phyloP scores from a whole-genome alignment of 225 moss, liverwort and hornwort species.

The Pleurozium schreberi region DNA sequence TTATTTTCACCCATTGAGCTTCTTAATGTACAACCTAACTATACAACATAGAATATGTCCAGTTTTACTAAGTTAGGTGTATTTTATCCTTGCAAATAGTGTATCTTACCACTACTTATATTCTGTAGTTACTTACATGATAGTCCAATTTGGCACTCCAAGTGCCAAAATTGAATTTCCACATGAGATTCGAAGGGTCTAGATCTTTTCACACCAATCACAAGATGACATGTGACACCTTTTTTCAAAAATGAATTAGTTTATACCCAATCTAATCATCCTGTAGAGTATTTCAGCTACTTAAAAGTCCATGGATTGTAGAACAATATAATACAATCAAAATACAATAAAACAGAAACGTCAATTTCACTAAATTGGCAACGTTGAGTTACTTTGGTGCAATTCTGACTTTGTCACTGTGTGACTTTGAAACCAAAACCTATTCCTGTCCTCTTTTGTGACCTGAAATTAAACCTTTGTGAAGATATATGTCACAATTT shows the following conservation, averaged over 20 bases:
- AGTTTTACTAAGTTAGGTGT: no score
- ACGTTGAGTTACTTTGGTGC: no score
- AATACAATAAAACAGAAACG: no score
- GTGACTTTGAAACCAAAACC: not conserved
- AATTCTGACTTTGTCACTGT: no score
- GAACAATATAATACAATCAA: not conserved
- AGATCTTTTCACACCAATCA: not conserved
- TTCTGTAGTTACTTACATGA: rapidly evolving
- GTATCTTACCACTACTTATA: not conserved
- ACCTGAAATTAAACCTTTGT: no score
- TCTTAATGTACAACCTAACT: not conserved
- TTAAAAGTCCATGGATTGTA: not conserved
- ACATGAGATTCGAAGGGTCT: rapidly evolving
- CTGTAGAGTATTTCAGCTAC: rapidly evolving
- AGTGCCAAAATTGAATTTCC: not conserved
- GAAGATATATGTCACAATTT: not conserved
- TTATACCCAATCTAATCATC: rapidly evolving
- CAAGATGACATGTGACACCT: not conserved
- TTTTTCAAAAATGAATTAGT: no score
- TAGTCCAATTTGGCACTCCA: not conserved
- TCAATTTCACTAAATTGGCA: not conserved
- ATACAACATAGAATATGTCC: not conserved
- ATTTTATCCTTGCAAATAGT: not conserved
- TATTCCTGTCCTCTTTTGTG: not conserved
- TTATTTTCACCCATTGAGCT: not conserved